These are phyloP conservation scores for Pneumocystis wakefieldiae DNA, from an alignment of 1,139 yeast genomes.

Conservation along the genomic window DNA sequence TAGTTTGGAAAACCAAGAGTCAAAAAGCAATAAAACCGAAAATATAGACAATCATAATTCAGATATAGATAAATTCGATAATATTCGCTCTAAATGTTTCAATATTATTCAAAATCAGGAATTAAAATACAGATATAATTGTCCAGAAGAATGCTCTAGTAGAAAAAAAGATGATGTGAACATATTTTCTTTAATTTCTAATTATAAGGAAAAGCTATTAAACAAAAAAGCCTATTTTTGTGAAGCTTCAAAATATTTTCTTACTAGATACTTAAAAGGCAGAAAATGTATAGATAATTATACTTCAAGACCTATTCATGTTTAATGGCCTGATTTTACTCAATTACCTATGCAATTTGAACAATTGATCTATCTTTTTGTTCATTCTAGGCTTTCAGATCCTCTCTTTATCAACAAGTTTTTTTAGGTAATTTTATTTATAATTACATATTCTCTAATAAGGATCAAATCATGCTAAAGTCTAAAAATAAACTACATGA, in stretches of 20 bases:
- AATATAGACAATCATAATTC: background rate
- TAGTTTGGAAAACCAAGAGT: background rate
- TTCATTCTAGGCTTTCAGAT: constrained; percentile 85
- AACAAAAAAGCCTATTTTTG: background rate
- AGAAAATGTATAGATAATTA: background rate
- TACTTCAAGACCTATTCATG: background rate
- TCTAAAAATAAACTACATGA: background rate
- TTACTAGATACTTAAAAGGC: background rate
- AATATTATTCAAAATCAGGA: background rate
- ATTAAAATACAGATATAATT: background rate
- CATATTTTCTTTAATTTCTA: background rate
- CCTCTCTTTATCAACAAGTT: constrained; percentile 88
- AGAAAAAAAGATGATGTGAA: background rate
- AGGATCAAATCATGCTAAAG: constrained; percentile 19
- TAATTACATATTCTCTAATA: constrained; percentile 84
- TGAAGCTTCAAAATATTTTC: background rate
- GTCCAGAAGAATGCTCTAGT: background rate
- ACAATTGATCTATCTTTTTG: constrained; percentile 80
- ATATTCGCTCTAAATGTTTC: background rate
- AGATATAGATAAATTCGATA: background rate
- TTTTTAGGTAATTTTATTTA: constrained; percentile 90
- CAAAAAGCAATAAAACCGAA: background rate
- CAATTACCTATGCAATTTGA: constrained; percentile 91
- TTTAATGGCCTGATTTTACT: constrained; percentile 12
- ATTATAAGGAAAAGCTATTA: background rate